phyloP scores from a whole-genome alignment of 495 filamentous ascomycete genomes.

The Talaromyces stipitatus region DNA sequence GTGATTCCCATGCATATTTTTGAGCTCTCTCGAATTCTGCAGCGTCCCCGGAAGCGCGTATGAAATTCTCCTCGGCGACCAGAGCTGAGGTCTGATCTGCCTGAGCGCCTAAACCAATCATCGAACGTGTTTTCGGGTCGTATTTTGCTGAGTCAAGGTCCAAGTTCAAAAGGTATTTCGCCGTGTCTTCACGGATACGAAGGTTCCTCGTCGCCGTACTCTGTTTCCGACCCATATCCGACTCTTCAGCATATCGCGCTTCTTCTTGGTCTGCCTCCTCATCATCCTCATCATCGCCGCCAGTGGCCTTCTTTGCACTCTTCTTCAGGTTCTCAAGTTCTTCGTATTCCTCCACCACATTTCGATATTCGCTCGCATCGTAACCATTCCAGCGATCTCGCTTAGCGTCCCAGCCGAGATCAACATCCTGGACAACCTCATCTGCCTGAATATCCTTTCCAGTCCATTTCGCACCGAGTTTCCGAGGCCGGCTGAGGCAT shows the following conservation, averaged over 20 bases:
- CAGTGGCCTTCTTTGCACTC: conserved; percentile 33
- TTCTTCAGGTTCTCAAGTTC: conserved; percentile 76
- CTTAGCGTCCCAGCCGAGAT: conserved; percentile 96
- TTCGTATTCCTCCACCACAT: conserved; percentile 81
- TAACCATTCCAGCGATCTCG: conserved; percentile 96
- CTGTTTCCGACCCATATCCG: conserved; percentile 91
- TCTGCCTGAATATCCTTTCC: conserved; percentile 91
- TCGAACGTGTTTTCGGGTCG: conserved; percentile 91
- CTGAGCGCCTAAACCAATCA: conserved; percentile 84
- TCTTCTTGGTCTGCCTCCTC: conserved; percentile 52
- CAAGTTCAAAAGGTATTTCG: conserved; percentile 93
- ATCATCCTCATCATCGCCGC: conserved; percentile 36
- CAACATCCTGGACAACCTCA: conserved; percentile 75
- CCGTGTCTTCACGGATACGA: conserved; percentile 90
- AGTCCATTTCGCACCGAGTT: conserved; percentile 86
- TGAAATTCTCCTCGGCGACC: conserved; percentile 91
- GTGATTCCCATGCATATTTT: conserved; percentile 88
- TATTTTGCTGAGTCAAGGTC: conserved; percentile 97
- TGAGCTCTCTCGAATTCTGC: conserved; percentile 89
- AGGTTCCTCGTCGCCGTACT: conserved; percentile 85
- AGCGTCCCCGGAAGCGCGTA: conserved; percentile 85
- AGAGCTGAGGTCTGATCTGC: conserved; percentile 75
- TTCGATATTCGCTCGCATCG: conserved; percentile 76
- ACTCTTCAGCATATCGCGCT: conserved; percentile 87
- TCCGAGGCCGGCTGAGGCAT: conserved; percentile 82